phyloP scores from a whole-genome alignment of 1,284 basidiomycete genomes.

The Trametes hirsuta region DNA sequence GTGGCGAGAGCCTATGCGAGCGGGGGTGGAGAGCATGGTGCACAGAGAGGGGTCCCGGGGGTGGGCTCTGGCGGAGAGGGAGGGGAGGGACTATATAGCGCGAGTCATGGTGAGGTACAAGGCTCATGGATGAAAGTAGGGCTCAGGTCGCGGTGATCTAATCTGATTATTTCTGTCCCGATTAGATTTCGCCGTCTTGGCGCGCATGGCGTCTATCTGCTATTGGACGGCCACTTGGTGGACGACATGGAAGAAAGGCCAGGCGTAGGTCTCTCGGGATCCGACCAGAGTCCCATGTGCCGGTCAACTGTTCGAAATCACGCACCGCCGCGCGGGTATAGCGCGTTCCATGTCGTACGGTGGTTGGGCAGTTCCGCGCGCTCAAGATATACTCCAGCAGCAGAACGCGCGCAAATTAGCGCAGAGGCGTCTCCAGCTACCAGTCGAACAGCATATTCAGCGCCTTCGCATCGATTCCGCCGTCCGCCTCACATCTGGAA shows the following conservation, averaged over 20 bases:
- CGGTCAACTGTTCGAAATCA: constrained; percentile 1
- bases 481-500: background rate
- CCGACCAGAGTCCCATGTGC: background rate
- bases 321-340: background rate
- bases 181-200: constrained; percentile 18
- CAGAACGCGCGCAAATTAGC: constrained; percentile 8
- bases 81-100: constrained; percentile 20
- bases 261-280: background rate
- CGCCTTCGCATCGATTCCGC: background rate
- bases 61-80: constrained; percentile 2
- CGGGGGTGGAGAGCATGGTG: constrained; percentile 26
- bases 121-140: background rate
- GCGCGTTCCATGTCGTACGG: background rate
- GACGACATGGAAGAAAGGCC: background rate
- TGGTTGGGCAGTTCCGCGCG: background rate
- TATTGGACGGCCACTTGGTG: background rate
- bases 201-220: constrained; percentile 17
- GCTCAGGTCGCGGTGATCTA: constrained; percentile 14
- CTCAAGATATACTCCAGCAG: background rate
- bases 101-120: constrained; percentile 17
- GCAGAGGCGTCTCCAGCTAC: background rate
- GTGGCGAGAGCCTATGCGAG: constrained; percentile 19
- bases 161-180: constrained; percentile 20
- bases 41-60: constrained; percentile 2
- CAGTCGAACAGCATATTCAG: constrained; percentile 7